These are phyloP conservation scores for Cyberlindnera petersonii DNA, from an alignment of 805 yeast species.

Conservation along the genomic window DNA sequence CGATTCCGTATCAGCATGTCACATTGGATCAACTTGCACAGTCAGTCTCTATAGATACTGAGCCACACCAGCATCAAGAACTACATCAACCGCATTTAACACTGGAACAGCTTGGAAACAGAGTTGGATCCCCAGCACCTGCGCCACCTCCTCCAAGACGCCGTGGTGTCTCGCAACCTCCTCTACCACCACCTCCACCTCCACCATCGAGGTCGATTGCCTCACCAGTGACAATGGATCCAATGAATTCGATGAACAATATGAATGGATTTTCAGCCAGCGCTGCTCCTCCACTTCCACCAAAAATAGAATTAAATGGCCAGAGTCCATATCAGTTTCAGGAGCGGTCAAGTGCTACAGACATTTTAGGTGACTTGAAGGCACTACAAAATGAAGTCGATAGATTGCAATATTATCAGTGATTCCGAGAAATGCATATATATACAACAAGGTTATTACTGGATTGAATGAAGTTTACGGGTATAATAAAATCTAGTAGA, in stretches of 20 bases:
- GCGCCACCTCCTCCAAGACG: conserved; percentile 38
- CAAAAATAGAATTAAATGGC: conserved; percentile 14
- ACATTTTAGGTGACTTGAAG: conserved; percentile 59
- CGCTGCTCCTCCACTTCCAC: conserved; percentile 22
- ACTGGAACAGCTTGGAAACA: conserved; percentile 6
- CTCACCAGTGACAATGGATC: too few relatives aligned
- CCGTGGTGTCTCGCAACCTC: conserved; percentile 32
- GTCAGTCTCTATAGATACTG: conserved; percentile 18
- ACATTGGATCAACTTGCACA: conserved; percentile 15
- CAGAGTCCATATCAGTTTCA: conserved; percentile 12
- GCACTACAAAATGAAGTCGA: conserved; percentile 72
- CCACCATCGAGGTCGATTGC: conserved; percentile 11
- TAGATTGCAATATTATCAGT: conserved; percentile 31
- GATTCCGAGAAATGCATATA: too few relatives aligned
- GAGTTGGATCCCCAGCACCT: conserved; percentile 21
- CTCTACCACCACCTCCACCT: conserved; percentile 17
- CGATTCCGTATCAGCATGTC: conserved; percentile 5
- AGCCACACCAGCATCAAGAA: conserved; percentile 8
- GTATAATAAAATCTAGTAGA: too few relatives aligned
- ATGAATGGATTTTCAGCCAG: too few relatives aligned
- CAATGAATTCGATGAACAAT: too few relatives aligned
- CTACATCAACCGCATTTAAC: conserved; percentile 9
- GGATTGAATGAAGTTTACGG: too few relatives aligned
- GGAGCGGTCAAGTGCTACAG: conserved; percentile 31
- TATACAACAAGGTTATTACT: too few relatives aligned